Evolutionary conservation across 1,284 basidiomycete species (phyloP).

Genomic region (Peniophora sp.): DNA sequence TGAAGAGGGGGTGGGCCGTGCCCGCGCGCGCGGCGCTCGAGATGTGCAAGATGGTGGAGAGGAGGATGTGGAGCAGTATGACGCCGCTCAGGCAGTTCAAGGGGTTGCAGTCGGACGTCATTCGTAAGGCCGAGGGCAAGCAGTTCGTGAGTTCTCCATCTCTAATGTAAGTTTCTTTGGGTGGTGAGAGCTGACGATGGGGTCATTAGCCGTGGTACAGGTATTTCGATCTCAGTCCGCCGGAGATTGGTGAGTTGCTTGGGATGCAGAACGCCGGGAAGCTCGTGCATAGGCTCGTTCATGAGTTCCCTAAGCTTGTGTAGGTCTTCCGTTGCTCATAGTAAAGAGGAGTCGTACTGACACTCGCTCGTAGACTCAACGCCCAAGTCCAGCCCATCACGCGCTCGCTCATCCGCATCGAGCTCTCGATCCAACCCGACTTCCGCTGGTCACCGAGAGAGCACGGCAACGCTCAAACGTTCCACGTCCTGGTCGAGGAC

Average conservation of each 20-base stretch:
- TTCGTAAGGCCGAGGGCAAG: conserved; percentile 93
- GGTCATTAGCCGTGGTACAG: conserved; percentile 80
- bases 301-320: conserved; percentile 94
- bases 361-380: conserved; percentile 48
- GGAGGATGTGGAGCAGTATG: conserved; percentile 53
- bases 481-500: conserved; percentile 93
- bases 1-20: conserved; percentile 97
- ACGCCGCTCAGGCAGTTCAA: not conserved
- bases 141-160: conserved; percentile 68
- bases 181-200: not conserved
- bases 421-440: conserved; percentile 70
- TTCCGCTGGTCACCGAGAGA: conserved; percentile 97
- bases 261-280: conserved; percentile 90
- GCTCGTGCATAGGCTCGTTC: conserved; percentile 90
- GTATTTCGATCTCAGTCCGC: conserved; percentile 84
- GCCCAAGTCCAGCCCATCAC: conserved; percentile 66
- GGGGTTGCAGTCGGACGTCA: conserved; percentile 64
- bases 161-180: conserved; percentile 4
- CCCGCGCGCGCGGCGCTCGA: conserved; percentile 89
- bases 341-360: not conserved
- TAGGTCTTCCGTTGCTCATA: conserved; percentile 29
- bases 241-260: conserved; percentile 90
- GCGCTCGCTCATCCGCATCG: conserved; percentile 1
- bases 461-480: conserved; percentile 83
- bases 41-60: conserved; percentile 96